phyloP scores from a whole-genome alignment of 2,329 filamentous ascomycete genomes.

The Fusarium sp. region DNA sequence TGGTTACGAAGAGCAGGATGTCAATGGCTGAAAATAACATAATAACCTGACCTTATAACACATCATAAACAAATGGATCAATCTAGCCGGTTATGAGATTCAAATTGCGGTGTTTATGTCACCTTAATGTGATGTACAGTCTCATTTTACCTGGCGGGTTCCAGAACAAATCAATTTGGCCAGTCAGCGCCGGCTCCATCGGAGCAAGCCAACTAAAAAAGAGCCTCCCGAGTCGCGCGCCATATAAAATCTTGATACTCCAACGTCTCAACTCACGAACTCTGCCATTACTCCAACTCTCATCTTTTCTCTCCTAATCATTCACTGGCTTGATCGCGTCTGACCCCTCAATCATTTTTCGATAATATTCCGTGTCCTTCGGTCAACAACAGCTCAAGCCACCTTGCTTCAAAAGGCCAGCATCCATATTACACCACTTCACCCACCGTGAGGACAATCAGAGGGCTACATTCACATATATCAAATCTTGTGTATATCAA shows the following conservation, averaged over 20 bases:
- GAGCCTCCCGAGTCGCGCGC: conserved; percentile 39
- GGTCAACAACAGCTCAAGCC: background rate
- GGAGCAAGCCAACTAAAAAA: conserved; percentile 37
- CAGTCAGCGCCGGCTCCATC: conserved; percentile 40
- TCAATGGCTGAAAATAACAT: background rate
- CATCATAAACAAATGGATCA: background rate
- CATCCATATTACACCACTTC: background rate
- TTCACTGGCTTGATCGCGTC: background rate
- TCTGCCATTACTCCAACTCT: conserved; percentile 4
- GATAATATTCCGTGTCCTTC: background rate
- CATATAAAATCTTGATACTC: conserved; percentile 47
- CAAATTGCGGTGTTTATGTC: conserved; percentile 21
- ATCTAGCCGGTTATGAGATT: background rate
- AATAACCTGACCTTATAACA: background rate
- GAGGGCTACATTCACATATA: background rate
- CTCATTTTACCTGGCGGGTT: conserved; percentile 31
- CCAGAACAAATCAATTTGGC: conserved; percentile 32
- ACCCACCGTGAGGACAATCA: background rate
- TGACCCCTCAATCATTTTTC: background rate
- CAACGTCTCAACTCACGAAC: conserved; percentile 35
- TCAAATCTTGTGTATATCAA: background rate
- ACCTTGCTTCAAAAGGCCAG: conserved; percentile 9
- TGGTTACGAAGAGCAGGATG: no score
- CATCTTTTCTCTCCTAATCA: background rate
- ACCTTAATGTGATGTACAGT: conserved; percentile 5